These are phyloP conservation scores for Trametopsis cervina DNA, from an alignment of 768 basidiomycete genomes.

Conservation along the genomic window DNA sequence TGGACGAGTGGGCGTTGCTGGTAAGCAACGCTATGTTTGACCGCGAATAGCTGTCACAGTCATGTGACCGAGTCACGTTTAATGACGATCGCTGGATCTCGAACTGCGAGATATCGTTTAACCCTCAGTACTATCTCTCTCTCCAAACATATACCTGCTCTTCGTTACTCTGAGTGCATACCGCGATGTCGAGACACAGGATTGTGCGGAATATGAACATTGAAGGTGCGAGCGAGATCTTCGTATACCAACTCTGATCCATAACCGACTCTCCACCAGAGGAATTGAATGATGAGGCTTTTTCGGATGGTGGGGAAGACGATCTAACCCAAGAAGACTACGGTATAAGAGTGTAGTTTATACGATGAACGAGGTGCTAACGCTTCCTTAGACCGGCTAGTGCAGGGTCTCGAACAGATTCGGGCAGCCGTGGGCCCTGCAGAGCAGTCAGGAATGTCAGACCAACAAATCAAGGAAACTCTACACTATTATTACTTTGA, in stretches of 20 bases:
- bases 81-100: neutral
- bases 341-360: conserved; percentile 39
- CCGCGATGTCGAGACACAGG: conserved; percentile 85
- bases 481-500: conserved; percentile 91
- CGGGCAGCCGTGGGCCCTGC: conserved; percentile 61
- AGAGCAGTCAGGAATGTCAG: conserved; percentile 59
- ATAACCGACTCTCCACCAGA: no score
- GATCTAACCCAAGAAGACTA: conserved; percentile 80
- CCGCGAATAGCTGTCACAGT: conserved; percentile 5
- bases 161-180: conserved; percentile 3
- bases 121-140: neutral
- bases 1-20: no score
- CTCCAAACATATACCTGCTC: conserved; percentile 14
- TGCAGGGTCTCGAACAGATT: conserved; percentile 62
- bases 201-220: conserved; percentile 83
- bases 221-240: conserved; percentile 55
- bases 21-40: no score
- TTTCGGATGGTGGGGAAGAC: conserved; percentile 73
- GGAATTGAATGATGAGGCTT: conserved; percentile 75
- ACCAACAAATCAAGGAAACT: conserved; percentile 66
- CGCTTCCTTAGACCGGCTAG: conserved; percentile 48
- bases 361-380: neutral
- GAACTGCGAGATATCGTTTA: neutral
- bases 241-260: no score
- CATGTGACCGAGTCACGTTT: neutral